A percentile compares a stretch with the other conserved stretches of the same genome.
Conservation (phyloP, 164 flowering plant species). For the Stephania yunnanensis region DNA sequence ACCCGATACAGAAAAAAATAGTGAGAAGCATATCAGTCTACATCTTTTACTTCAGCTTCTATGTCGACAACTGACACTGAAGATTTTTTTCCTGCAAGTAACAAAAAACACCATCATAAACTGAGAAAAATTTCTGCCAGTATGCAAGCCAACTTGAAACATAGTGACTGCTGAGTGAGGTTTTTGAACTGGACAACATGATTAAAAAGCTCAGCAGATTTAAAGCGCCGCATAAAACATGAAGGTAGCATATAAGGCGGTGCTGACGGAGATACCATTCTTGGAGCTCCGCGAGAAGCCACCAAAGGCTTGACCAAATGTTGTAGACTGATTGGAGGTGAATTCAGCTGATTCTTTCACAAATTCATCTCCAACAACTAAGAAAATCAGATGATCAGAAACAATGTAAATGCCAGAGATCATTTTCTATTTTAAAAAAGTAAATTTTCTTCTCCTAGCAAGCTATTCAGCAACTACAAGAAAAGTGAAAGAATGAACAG, state of each 20-base stretch:
- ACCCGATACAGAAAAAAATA: not conserved
- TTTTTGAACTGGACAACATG: not conserved
- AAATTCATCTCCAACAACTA: slow-evolving; percentile 68
- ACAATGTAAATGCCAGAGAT: not conserved
- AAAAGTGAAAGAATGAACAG: not conserved
- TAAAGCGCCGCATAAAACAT: not conserved
- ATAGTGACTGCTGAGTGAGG: not conserved
- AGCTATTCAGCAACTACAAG: not conserved
- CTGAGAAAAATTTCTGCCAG: not conserved
- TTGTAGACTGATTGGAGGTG: slow-evolving; percentile 39
- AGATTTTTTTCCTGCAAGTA: slow-evolving; percentile 38
- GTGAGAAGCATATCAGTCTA: slow-evolving; percentile 35
- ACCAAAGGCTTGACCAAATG: slow-evolving; percentile 46
- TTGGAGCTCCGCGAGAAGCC: slow-evolving; percentile 43
- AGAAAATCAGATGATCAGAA: slow-evolving; percentile 12
- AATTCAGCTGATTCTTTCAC: slow-evolving; percentile 49
- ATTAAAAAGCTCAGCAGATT: not conserved
- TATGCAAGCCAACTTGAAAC: not conserved
- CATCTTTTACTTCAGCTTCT: slow-evolving; percentile 85
- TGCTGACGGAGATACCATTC: slow-evolving; percentile 40
- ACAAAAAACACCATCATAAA: not conserved
- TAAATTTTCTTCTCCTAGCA: not conserved
- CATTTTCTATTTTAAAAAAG: not conserved
- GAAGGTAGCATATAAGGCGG: slow-evolving; percentile 1
- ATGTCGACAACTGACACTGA: slow-evolving; percentile 60